phyloP scores from a whole-genome alignment of 805 yeast species.

The Metschnikowia gelsemii region DNA sequence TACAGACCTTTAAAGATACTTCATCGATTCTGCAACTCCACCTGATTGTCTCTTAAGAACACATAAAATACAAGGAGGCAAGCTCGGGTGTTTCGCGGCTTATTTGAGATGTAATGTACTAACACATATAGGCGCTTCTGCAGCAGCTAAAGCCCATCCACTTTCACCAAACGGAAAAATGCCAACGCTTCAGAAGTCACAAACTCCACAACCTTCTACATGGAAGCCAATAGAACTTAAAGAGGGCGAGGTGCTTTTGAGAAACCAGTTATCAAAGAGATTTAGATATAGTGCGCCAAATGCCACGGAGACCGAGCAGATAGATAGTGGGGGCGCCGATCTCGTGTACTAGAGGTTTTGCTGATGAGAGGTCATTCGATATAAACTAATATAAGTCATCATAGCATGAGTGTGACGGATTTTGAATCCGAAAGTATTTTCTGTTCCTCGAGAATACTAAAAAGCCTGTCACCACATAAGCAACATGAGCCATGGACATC shows the following conservation, averaged over 20 bases:
- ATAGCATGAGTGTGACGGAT: too few species aligned
- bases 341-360: slow-evolving; percentile 38
- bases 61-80: too few species aligned
- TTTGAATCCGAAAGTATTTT: not conserved
- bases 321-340: slow-evolving; percentile 83
- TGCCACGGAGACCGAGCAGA: slow-evolving; percentile 69
- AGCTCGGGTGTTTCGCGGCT: too few species aligned
- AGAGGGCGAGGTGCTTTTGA: slow-evolving; percentile 48
- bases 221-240: slow-evolving; percentile 41
- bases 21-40: too few species aligned
- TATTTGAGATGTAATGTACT: not conserved
- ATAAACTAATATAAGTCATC: too few species aligned
- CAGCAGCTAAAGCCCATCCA: slow-evolving; percentile 31
- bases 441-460: too few species aligned
- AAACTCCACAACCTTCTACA: slow-evolving; percentile 13
- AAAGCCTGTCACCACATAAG: too few species aligned
- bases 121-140: slow-evolving; percentile 8
- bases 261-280: slow-evolving; percentile 68
- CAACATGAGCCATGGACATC: too few species aligned
- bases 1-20: too few species aligned
- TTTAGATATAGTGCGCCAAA: slow-evolving; percentile 67
- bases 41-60: too few species aligned
- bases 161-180: slow-evolving; percentile 44
- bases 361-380: not conserved
- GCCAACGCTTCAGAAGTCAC: slow-evolving; percentile 28